These are phyloP conservation scores for Boletales sp. DNA, from an alignment of 768 basidiomycete species.

Conservation along the genomic window DNA sequence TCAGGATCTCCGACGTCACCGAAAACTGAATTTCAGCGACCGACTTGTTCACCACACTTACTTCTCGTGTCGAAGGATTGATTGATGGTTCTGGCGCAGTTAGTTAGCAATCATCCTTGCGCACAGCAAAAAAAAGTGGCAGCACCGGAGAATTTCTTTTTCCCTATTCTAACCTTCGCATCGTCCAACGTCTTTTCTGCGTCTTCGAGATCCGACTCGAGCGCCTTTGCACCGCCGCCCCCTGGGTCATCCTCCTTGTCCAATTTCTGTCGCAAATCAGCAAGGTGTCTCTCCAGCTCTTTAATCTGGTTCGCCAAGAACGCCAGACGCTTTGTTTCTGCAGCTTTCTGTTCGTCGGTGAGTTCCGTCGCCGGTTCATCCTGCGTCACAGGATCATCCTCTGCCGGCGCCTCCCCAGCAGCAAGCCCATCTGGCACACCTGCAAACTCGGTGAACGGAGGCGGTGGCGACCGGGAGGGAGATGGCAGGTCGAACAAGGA, in stretches of 20 bases:
- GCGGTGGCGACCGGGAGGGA: conserved; percentile 21
- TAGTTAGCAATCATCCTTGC: background rate
- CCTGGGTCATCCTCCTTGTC: conserved; percentile 1
- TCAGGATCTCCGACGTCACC: conserved; percentile 8
- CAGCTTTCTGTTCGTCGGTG: conserved; percentile 17
- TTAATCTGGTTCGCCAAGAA: conserved; percentile 17
- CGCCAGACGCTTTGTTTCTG: conserved; percentile 18
- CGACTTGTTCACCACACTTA: conserved; percentile 2
- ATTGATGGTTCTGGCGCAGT: conserved; percentile 8
- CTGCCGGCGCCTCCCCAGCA: conserved; percentile 3
- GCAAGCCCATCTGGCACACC: conserved; percentile 2
- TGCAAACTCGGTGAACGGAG: conserved; percentile 23
- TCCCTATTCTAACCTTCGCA: conserved; percentile 14
- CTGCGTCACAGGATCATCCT: conserved; percentile 13
- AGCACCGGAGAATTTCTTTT: conserved; percentile 20
- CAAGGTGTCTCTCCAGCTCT: conserved; percentile 9
- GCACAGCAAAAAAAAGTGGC: background rate
- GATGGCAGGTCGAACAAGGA: conserved; percentile 7
- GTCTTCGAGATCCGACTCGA: conserved; percentile 20
- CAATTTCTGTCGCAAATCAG: conserved; percentile 4
- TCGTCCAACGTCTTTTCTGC: conserved; percentile 2
- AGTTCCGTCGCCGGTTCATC: conserved; percentile 18
- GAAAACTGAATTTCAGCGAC: background rate
- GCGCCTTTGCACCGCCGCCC: background rate
- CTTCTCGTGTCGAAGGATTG: background rate